A percentile compares a stretch with the other conserved stretches of the same genome.
Conservation (phyloP, 2,329 filamentous ascomycete species). For the Pestalotiopsis sp. region DNA sequence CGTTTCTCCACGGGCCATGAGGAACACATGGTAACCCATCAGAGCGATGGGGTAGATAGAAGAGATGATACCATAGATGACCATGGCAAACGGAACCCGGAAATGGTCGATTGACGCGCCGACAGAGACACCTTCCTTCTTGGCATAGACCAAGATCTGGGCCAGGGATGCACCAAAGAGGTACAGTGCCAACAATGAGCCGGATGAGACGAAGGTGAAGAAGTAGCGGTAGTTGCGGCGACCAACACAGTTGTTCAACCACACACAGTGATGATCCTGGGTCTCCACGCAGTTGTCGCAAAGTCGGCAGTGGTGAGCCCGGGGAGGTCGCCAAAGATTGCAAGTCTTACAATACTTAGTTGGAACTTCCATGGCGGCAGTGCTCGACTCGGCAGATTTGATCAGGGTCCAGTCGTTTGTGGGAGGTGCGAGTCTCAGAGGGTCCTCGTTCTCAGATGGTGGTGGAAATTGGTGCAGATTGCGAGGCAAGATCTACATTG, state of each 20-base stretch:
- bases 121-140: slow-evolving; percentile 67
- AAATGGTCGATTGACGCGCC: slow-evolving; percentile 68
- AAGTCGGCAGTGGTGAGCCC: slow-evolving; percentile 92
- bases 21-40: slow-evolving; percentile 86
- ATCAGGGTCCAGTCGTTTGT: slow-evolving; percentile 95
- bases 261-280: slow-evolving; percentile 97
- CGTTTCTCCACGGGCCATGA: slow-evolving; percentile 89
- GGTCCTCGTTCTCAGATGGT: slow-evolving; percentile 74
- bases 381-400: slow-evolving; percentile 72
- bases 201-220: slow-evolving; percentile 83
- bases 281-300: slow-evolving; percentile 98
- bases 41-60: slow-evolving; percentile 82
- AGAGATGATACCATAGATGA: slow-evolving; percentile 77
- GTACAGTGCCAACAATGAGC: slow-evolving; percentile 76
- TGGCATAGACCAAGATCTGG: slow-evolving; percentile 76
- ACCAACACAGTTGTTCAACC: slow-evolving; percentile 89
- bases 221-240: slow-evolving; percentile 98
- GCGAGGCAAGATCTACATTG: slow-evolving; percentile 79
- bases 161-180: slow-evolving; percentile 77
- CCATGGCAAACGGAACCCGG: slow-evolving; percentile 84
- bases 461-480: slow-evolving; percentile 83
- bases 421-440: slow-evolving; percentile 77
- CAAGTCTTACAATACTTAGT: slow-evolving; percentile 98
- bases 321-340: slow-evolving; percentile 94
- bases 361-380: slow-evolving; percentile 94